phyloP scores from a whole-genome alignment of 2,329 filamentous ascomycete species.

The Fusarium camptoceras region DNA sequence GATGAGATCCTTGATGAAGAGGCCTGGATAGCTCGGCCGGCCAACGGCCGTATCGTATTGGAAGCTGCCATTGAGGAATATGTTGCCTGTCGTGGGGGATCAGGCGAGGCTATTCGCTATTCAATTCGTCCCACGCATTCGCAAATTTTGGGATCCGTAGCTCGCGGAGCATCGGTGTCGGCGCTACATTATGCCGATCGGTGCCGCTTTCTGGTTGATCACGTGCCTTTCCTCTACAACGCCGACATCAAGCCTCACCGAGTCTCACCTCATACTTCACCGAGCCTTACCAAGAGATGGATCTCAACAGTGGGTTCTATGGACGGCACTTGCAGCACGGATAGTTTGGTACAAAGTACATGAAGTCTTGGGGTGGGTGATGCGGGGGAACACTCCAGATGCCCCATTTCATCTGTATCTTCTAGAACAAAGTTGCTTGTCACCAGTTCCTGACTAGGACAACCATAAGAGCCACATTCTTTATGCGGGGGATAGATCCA shows the following conservation, averaged over 20 bases:
- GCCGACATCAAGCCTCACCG: conserved; percentile 10
- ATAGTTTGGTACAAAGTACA: conserved; percentile 48
- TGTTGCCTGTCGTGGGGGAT: conserved; percentile 31
- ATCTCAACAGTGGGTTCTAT: conserved; percentile 39
- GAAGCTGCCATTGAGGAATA: conserved; percentile 48
- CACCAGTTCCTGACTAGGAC: conserved; percentile 45
- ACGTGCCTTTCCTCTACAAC: conserved; percentile 1
- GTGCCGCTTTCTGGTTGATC: background rate
- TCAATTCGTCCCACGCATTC: conserved; percentile 27
- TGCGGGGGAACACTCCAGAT: conserved; percentile 48
- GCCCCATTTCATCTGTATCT: conserved; percentile 44
- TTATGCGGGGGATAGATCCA: conserved; percentile 41
- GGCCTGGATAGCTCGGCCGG: conserved; percentile 40
- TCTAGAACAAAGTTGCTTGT: conserved; percentile 42
- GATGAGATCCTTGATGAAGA: conserved; percentile 28
- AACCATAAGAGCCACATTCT: conserved; percentile 34
- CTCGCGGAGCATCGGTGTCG: conserved; percentile 22
- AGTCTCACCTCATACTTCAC: conserved; percentile 26
- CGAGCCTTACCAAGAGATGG: conserved; percentile 38
- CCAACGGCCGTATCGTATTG: conserved; percentile 46
- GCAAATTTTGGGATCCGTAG: conserved; percentile 42
- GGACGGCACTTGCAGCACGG: conserved; percentile 48
- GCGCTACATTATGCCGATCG: conserved; percentile 27
- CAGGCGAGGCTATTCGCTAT: conserved; percentile 39
- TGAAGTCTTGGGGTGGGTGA: conserved; percentile 39